phyloP scores from a whole-genome alignment of 768 basidiomycete genomes.

The Tricholoma sp. region DNA sequence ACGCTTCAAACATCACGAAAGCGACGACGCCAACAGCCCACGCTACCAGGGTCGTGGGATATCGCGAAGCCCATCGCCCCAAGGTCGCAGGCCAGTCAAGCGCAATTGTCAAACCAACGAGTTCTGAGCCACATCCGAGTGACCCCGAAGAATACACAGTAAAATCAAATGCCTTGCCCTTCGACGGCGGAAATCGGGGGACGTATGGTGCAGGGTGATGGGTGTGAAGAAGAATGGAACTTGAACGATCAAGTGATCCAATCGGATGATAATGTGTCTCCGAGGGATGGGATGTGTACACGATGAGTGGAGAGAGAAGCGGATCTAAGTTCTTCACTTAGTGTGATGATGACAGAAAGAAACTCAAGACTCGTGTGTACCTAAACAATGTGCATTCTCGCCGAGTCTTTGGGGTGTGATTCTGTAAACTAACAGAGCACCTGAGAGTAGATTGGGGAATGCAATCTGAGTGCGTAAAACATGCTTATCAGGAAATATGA shows the following conservation, averaged over 20 bases:
- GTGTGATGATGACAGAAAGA: not conserved
- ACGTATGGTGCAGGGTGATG: slow-evolving; percentile 68
- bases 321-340: slow-evolving; percentile 32
- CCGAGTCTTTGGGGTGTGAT: slow-evolving; percentile 29
- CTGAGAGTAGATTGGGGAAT: slow-evolving; percentile 54
- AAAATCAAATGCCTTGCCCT: slow-evolving; percentile 41
- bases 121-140: slow-evolving; percentile 37
- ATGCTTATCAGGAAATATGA: slow-evolving; percentile 27
- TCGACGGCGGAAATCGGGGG: slow-evolving; percentile 25
- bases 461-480: slow-evolving; percentile 38
- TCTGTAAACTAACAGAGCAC: slow-evolving; percentile 63
- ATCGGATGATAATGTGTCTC: slow-evolving; percentile 72
- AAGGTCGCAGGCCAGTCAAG: slow-evolving; percentile 71
- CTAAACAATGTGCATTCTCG: slow-evolving; percentile 26
- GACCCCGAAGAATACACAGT: slow-evolving; percentile 54
- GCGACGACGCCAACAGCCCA: slow-evolving; percentile 75
- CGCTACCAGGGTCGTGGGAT: slow-evolving; percentile 62
- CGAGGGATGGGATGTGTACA: slow-evolving; percentile 50
- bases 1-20: slow-evolving; percentile 50
- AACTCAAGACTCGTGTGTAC: slow-evolving; percentile 16
- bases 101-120: slow-evolving; percentile 40
- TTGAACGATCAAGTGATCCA: slow-evolving; percentile 23
- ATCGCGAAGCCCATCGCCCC: slow-evolving; percentile 69
- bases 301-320: slow-evolving; percentile 60
- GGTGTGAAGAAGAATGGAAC: slow-evolving; percentile 58